A percentile compares a stretch with the other conserved stretches of the same genome.
phyloP scores from a whole-genome alignment of 164 flowering plant genomes.

The Macadamia integrifolia region DNA sequence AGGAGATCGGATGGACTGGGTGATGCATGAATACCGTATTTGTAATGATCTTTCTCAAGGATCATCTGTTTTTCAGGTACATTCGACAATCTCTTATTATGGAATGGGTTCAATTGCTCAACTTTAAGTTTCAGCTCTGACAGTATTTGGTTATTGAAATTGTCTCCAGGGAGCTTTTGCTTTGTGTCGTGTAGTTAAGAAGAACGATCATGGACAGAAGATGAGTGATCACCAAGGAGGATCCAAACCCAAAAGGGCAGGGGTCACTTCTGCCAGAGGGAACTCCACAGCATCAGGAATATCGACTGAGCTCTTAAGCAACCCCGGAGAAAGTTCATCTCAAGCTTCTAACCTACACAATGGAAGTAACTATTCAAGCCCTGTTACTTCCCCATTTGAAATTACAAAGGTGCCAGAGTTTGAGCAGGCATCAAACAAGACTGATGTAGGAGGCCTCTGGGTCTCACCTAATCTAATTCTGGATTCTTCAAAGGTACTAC shows the following conservation, averaged over 20 bases:
- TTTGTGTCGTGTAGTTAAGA: constrained; percentile 74
- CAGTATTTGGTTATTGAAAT: constrained; percentile 1
- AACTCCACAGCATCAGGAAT: constrained; percentile 16
- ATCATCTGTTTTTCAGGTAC: constrained; percentile 45
- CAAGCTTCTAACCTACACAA: constrained; percentile 23
- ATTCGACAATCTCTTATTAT: neutral
- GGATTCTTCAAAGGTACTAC: constrained; percentile 64
- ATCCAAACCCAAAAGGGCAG: constrained; percentile 35
- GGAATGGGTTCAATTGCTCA: neutral
- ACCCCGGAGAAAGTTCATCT: constrained; percentile 24
- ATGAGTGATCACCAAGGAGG: constrained; percentile 30
- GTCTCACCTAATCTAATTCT: constrained; percentile 55
- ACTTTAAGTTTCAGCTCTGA: neutral
- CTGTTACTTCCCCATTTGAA: constrained; percentile 42
- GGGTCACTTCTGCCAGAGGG: constrained; percentile 30
- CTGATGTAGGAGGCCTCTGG: constrained; percentile 29
- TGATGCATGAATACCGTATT: constrained; percentile 93
- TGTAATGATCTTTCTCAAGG: constrained; percentile 57
- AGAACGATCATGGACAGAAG: constrained; percentile 39
- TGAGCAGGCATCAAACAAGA: constrained; percentile 20
- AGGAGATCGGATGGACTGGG: constrained; percentile 85
- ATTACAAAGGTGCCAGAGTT: constrained; percentile 18
- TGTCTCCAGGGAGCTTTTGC: constrained; percentile 68
- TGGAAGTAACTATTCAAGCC: constrained; percentile 44
- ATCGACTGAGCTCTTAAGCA: constrained; percentile 30